These are phyloP conservation scores for Suhomyces faveliae DNA, from an alignment of 805 yeast genomes.

Conservation along the genomic window DNA sequence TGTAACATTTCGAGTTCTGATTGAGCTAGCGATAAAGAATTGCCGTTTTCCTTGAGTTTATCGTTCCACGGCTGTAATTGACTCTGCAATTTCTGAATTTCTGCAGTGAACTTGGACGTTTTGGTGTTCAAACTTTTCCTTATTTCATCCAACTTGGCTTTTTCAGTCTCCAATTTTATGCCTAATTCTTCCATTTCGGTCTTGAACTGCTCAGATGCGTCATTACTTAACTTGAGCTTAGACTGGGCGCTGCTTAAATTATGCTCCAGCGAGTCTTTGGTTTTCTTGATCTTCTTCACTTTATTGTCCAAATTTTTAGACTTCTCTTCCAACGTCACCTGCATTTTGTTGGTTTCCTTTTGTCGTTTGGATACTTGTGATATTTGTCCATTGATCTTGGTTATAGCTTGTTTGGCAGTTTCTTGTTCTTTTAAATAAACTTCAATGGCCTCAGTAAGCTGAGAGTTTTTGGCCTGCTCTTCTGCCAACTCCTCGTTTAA, in stretches of 20 bases:
- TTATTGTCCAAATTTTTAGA: slow-evolving; percentile 62
- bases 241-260: slow-evolving; percentile 44
- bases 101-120: slow-evolving; percentile 63
- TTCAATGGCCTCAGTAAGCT: slow-evolving; percentile 27
- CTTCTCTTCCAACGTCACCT: slow-evolving; percentile 74
- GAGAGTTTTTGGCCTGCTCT: slow-evolving; percentile 44
- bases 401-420: slow-evolving; percentile 24
- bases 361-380: slow-evolving; percentile 24
- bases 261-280: slow-evolving; percentile 47
- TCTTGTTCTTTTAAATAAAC: slow-evolving; percentile 34
- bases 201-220: slow-evolving; percentile 44
- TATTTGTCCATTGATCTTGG: slow-evolving; percentile 24
- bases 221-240: slow-evolving; percentile 45
- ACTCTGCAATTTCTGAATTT: slow-evolving; percentile 62
- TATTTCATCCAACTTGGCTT: slow-evolving; percentile 56
- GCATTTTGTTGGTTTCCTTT: slow-evolving; percentile 43
- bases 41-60: slow-evolving; percentile 58
- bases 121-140: slow-evolving; percentile 67
- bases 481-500: slow-evolving; percentile 40
- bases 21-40: slow-evolving; percentile 61
- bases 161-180: slow-evolving; percentile 50
- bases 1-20: slow-evolving; percentile 62
- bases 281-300: slow-evolving; percentile 56
- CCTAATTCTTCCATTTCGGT: slow-evolving; percentile 47
- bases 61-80: slow-evolving; percentile 83